Evolutionary conservation across 345 rosid genomes (phyloP).

Genomic region (Psidium friedrichsthalianum): DNA sequence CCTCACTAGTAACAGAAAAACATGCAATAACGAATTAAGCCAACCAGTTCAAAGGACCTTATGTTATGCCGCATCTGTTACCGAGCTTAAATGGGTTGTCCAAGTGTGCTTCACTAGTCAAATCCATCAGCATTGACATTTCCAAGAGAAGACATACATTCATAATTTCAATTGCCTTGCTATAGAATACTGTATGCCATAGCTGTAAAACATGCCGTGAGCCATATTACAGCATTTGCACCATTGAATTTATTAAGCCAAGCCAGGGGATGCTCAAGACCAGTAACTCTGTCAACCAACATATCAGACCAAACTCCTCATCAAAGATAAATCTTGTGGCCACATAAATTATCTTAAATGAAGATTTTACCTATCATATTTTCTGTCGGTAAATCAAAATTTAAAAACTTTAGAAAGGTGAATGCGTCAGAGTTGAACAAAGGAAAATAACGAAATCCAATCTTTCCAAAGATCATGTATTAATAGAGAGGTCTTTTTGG

Average conservation of each 20-base stretch:
- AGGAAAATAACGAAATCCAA: not conserved
- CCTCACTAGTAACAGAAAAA: not conserved
- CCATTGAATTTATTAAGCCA: not conserved
- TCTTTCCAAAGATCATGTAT: not conserved
- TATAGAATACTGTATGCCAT: not conserved
- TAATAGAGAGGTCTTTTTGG: not conserved
- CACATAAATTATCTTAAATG: not conserved
- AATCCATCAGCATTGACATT: not conserved
- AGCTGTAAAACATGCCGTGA: not conserved
- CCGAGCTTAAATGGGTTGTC: not conserved
- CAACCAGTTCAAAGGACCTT: not conserved
- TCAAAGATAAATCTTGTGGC: not conserved
- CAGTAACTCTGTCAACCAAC: not conserved
- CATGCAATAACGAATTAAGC: not conserved
- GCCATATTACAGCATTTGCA: not conserved
- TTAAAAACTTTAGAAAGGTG: not conserved
- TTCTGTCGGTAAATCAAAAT: not conserved
- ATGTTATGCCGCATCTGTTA: not conserved
- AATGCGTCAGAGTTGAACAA: not conserved
- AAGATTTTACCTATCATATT: not conserved
- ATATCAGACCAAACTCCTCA: not conserved
- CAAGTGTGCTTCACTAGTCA: not conserved
- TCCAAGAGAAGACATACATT: not conserved
- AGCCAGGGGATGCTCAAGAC: not conserved
- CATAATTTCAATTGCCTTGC: not conserved